A percentile compares a stretch with the other conserved stretches of the same genome.
These are phyloP conservation scores for Gymnopus androsaceus DNA, from an alignment of 1,284 basidiomycete genomes.

Conservation along the genomic window DNA sequence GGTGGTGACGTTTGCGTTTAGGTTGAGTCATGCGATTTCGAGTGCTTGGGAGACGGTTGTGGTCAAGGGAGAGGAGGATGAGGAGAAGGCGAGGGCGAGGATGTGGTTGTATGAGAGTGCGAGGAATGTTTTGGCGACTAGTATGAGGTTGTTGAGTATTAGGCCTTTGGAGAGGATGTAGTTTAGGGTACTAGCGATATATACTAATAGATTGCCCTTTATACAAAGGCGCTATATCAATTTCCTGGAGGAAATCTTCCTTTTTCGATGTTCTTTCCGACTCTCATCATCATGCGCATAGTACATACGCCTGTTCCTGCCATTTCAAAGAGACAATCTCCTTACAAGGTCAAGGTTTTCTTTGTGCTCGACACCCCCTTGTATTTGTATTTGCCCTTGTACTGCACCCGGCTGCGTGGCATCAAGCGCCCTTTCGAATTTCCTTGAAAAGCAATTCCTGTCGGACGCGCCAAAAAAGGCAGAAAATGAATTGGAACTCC, in stretches of 20 bases:
- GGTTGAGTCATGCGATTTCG: constrained; percentile 79
- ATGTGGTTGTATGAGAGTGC: constrained; percentile 91
- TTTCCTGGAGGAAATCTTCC: constrained; percentile 6
- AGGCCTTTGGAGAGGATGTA: constrained; percentile 94
- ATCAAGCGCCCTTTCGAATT: not conserved
- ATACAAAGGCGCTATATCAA: not conserved
- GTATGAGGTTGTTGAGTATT: constrained; percentile 88
- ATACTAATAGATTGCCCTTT: not conserved
- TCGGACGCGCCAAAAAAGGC: constrained; percentile 2
- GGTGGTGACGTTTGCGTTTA: constrained; percentile 81
- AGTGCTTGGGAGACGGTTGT: constrained; percentile 88
- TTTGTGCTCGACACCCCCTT: too few species aligned
- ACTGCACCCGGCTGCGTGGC: too few species aligned
- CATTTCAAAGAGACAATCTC: too few species aligned
- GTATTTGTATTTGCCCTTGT: too few species aligned
- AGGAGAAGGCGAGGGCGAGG: constrained; percentile 82
- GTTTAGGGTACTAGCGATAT: constrained; percentile 1
- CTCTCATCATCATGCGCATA: too few species aligned
- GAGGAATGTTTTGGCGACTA: constrained; percentile 83
- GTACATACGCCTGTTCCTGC: too few species aligned
- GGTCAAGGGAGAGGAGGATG: constrained; percentile 80
- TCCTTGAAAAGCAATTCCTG: constrained; percentile 9
- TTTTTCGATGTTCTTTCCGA: too few species aligned
- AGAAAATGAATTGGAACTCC: constrained; percentile 1
- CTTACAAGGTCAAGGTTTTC: too few species aligned